Conservation (phyloP, 2,329 filamentous ascomycete species). For the Fusarium papillatum region DNA sequence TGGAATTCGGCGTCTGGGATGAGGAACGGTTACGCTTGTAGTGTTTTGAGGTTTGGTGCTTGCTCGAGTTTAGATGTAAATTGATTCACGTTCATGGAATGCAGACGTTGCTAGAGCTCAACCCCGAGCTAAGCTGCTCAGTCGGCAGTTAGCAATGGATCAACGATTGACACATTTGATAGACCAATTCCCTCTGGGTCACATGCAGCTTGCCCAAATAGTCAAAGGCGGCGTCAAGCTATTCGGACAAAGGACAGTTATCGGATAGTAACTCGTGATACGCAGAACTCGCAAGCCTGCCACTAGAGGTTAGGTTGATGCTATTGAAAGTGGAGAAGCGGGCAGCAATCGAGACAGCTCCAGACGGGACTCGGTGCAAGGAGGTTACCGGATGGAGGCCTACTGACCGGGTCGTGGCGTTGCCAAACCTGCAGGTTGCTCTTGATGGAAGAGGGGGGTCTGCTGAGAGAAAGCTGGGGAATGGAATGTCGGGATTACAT, state of each 20-base stretch:
- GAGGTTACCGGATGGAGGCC: not conserved
- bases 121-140: not conserved
- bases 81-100: conserved; percentile 18
- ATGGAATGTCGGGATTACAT: conserved; percentile 2
- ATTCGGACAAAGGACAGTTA: conserved; percentile 6
- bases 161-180: conserved; percentile 1
- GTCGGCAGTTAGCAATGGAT: not conserved
- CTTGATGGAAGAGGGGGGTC: not conserved
- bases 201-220: conserved; percentile 21
- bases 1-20: conserved; percentile 48
- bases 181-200: not conserved
- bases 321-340: not conserved
- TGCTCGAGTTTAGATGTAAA: conserved; percentile 33
- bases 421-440: not conserved
- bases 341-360: conserved; percentile 9
- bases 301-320: conserved; percentile 18
- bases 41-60: conserved; percentile 32
- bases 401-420: not conserved
- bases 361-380: not conserved
- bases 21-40: conserved; percentile 44
- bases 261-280: conserved; percentile 20
- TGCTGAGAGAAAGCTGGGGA: not conserved
- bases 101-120: not conserved
- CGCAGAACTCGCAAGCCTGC: conserved; percentile 10
- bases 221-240: conserved; percentile 25